Conservation (phyloP, 2,329 filamentous ascomycete genomes). For the Exophiala aquamarina region DNA sequence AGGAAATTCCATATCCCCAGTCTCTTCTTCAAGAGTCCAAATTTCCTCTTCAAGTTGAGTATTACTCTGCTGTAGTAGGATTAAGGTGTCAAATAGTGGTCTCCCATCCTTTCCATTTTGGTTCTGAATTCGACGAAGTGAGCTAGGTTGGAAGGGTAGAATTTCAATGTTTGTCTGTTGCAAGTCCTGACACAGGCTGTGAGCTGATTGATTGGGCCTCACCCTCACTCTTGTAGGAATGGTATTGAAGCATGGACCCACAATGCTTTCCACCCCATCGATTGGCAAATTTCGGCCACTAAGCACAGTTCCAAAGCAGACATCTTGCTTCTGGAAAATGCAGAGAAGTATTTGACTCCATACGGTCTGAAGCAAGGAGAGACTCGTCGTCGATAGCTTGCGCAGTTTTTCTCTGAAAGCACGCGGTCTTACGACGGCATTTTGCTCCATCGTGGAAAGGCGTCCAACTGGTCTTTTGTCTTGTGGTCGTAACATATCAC, state of each 20-base stretch:
- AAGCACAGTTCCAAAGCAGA: constrained; percentile 86
- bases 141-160: constrained; percentile 70
- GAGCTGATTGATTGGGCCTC: constrained; percentile 48
- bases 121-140: constrained; percentile 69
- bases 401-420: constrained; percentile 39
- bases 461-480: background rate
- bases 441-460: background rate
- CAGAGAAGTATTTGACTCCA: constrained; percentile 68
- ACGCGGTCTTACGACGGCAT: constrained; percentile 1
- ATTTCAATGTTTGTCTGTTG: constrained; percentile 63
- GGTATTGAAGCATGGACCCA: constrained; percentile 94
- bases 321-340: constrained; percentile 58
- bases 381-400: constrained; percentile 58
- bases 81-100: constrained; percentile 73
- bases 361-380: constrained; percentile 68
- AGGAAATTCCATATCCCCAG: constrained; percentile 63
- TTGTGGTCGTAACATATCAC: constrained; percentile 7
- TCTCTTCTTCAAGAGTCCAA: constrained; percentile 53
- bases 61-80: constrained; percentile 71
- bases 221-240: constrained; percentile 67
- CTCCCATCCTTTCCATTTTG: constrained; percentile 46
- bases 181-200: constrained; percentile 59
- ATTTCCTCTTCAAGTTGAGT: constrained; percentile 45
- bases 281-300: constrained; percentile 71
- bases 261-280: constrained; percentile 66